Evolutionary conservation across 805 yeast genomes (phyloP).

Genomic region (Lipomyces orientalis): DNA sequence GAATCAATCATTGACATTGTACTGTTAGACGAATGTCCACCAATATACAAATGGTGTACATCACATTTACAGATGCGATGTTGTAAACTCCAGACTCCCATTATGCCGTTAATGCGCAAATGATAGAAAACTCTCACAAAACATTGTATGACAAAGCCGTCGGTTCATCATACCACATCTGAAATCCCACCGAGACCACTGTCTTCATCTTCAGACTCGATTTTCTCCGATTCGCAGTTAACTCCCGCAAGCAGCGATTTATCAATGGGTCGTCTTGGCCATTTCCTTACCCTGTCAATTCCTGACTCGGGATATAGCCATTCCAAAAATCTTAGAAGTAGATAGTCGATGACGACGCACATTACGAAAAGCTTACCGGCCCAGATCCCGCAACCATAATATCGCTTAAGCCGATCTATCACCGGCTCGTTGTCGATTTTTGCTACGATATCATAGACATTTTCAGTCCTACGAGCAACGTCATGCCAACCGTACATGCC

Average conservation of each 20-base stretch:
- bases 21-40: neutral
- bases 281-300: constrained; percentile 74
- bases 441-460: constrained; percentile 65
- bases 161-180: neutral
- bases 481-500: constrained; percentile 91
- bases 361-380: constrained; percentile 85
- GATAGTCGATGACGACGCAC: constrained; percentile 79
- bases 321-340: constrained; percentile 67
- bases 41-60: neutral
- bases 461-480: constrained; percentile 84
- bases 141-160: neutral
- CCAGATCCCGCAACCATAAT: constrained; percentile 69
- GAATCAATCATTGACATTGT: neutral
- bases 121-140: neutral
- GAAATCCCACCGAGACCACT: constrained; percentile 16
- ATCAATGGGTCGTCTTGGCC: constrained; percentile 36
- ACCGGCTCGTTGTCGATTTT: constrained; percentile 55
- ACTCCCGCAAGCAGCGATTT: constrained; percentile 28
- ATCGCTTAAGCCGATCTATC: constrained; percentile 63
- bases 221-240: constrained; percentile 11
- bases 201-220: constrained; percentile 36
- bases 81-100: neutral
- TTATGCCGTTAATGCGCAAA: neutral
- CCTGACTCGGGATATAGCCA: constrained; percentile 67
- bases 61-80: neutral